Conservation (phyloP, 2,329 filamentous ascomycete genomes). For the Colletotrichum sp. region DNA sequence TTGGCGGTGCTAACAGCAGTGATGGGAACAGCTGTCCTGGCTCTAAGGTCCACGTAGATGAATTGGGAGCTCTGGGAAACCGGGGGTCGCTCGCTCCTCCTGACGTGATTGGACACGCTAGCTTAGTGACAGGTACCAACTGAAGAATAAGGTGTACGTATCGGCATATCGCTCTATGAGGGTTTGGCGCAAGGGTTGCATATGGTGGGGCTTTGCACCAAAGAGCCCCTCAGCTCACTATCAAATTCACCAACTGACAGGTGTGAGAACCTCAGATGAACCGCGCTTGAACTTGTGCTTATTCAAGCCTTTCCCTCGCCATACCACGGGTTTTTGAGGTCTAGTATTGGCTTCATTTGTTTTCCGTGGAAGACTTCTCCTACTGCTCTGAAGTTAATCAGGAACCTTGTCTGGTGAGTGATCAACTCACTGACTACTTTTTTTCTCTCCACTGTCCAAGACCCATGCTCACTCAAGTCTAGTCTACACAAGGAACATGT, state of each 20-base stretch:
- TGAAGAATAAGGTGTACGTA: neutral
- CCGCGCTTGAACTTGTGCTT: neutral
- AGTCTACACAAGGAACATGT: constrained; percentile 36
- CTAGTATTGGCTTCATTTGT: neutral
- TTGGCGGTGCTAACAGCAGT: neutral
- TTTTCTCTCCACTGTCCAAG: neutral
- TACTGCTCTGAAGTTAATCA: neutral
- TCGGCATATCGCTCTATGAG: neutral
- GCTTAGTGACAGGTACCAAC: neutral
- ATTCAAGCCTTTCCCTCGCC: neutral
- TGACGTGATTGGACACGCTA: constrained; percentile 2
- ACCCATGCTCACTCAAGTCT: neutral
- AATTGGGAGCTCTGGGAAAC: constrained; percentile 1
- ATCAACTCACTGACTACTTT: neutral
- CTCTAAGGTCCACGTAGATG: constrained; percentile 20
- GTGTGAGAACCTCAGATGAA: neutral
- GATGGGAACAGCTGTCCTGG: constrained; percentile 21
- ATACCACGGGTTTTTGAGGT: neutral
- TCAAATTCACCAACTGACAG: neutral
- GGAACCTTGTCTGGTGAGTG: neutral
- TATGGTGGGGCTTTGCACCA: neutral
- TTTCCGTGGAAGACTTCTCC: neutral
- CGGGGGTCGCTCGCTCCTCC: neutral
- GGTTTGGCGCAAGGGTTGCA: neutral
- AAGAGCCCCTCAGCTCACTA: neutral